Evolutionary conservation across 177 flowering plant species (phyloP), one percentile per base, ranked within the genome.

Genomic region (Vitis hybrid): DNA sequence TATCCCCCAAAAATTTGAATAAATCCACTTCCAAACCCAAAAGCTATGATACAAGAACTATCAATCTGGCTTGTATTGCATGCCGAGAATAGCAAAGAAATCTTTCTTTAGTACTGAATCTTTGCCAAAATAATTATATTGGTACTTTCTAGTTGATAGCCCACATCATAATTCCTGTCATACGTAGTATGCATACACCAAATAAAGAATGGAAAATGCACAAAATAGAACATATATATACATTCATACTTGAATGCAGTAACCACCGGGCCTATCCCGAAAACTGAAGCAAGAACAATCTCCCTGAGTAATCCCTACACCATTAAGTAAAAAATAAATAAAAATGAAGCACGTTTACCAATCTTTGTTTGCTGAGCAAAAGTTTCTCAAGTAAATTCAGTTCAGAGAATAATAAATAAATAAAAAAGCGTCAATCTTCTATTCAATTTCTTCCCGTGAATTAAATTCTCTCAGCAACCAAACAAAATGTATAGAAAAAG

Each of bases 241-340:
- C 22, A 14, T 18, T 14, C 19, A 59, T 72, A 78, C 81, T 68
- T 71, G 66, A 67, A 78, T 33, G 81, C 81, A 55, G 78, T 71
- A 49, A 70, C 71, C 52, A 76, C 82, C 4, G 82, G 82, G 14
- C 82, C 82, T 10, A 76, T 65, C 8, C 82, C 82, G 22, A 80
- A 80, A 62, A 71, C 78, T 10, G 82, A 69, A 55, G 82, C 82
- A 18, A 80, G 65, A 14, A 62, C 38, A 71, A 80, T 69, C 78
- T 74, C 82, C 69, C 80, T 71, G 14, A 80, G 73, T 56, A 80
- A 58, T 17, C 82, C 82, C 82, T 80, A 19, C 57, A 59, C 22
- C 58, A 64, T 28, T 52, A 8, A 47, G 44, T 31, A 17, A 52
- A 9, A 4, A 65, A 24, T 0, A 24, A 50, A 20, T 51, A 57